Evolutionary conservation across 805 yeast genomes (phyloP).

Genomic region (Myxozyma lipomycoides): DNA sequence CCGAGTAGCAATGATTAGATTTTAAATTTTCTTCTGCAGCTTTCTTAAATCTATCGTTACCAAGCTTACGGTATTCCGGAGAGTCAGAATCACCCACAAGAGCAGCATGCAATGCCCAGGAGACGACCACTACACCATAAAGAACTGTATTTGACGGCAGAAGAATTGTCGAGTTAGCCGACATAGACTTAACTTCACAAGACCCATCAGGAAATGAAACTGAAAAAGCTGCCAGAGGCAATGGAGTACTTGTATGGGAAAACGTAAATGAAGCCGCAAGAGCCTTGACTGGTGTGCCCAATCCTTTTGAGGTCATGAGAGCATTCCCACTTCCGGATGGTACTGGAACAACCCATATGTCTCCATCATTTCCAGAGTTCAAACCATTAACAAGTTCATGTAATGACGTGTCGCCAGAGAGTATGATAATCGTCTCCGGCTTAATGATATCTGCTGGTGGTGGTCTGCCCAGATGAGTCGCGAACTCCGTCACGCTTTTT

Average conservation of each 20-base stretch:
- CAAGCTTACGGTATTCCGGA: constrained; percentile 59
- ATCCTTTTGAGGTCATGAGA: constrained; percentile 57
- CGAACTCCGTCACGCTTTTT: constrained; percentile 35
- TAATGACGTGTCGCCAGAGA: constrained; percentile 85
- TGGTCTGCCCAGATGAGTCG: constrained; percentile 31
- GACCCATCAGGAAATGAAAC: constrained; percentile 28
- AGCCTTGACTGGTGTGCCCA: constrained; percentile 33
- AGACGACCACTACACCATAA: constrained; percentile 51
- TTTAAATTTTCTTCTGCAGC: constrained; percentile 60
- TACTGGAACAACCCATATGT: constrained; percentile 37
- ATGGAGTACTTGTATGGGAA: background rate
- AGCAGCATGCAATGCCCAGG: constrained; percentile 86
- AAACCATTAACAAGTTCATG: constrained; percentile 66
- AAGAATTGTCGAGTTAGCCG: constrained; percentile 38
- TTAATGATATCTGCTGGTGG: background rate
- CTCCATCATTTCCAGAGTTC: constrained; percentile 11
- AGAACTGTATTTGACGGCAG: constrained; percentile 5
- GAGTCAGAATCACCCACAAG: constrained; percentile 76
- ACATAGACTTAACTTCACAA: constrained; percentile 43
- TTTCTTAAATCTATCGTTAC: constrained; percentile 60
- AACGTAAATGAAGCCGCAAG: constrained; percentile 3
- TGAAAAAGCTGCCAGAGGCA: constrained; percentile 19
- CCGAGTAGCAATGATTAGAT: constrained; percentile 51
- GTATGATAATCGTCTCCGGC: constrained; percentile 47
- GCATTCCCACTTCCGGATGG: constrained; percentile 92